Evolutionary conservation across 495 filamentous ascomycete genomes (phyloP).

Genomic region (Copromyces sp.): DNA sequence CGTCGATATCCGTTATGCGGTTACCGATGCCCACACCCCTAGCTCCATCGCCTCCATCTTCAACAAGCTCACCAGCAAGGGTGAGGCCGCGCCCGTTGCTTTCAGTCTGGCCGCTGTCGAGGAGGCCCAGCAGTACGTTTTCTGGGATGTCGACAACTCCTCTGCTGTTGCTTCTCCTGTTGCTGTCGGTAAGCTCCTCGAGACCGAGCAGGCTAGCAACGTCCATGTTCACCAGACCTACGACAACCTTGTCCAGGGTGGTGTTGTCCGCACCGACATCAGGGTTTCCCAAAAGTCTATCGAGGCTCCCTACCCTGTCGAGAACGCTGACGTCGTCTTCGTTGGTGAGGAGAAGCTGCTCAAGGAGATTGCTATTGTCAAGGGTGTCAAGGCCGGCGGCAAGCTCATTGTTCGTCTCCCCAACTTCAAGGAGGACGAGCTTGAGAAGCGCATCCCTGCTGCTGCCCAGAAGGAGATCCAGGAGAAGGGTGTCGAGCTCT

Average conservation of each 20-base stretch:
- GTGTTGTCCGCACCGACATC: constrained; percentile 74
- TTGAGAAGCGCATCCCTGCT: constrained; percentile 77
- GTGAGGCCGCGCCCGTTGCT: constrained; percentile 40
- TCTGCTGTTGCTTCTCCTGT: constrained; percentile 50
- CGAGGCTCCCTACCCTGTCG: constrained; percentile 72
- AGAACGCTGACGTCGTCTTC: constrained; percentile 66
- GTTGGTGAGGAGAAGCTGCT: constrained; percentile 73
- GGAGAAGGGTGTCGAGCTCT: constrained; percentile 56
- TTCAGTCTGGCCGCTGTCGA: constrained; percentile 29
- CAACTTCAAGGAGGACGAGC: constrained; percentile 71
- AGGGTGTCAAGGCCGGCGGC: constrained; percentile 58
- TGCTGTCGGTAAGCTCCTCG: constrained; percentile 60
- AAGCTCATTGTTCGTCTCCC: constrained; percentile 67
- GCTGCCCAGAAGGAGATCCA: constrained; percentile 56
- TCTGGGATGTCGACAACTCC: constrained; percentile 87
- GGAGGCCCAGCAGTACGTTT: constrained; percentile 68
- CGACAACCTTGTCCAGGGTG: constrained; percentile 84
- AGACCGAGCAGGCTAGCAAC: constrained; percentile 63
- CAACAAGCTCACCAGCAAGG: constrained; percentile 54
- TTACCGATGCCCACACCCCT: constrained; percentile 73
- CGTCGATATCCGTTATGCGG: constrained; percentile 79
- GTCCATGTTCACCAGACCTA: constrained; percentile 63
- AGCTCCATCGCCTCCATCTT: constrained; percentile 47
- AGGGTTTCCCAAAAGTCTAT: constrained; percentile 70
- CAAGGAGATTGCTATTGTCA: constrained; percentile 59